These are phyloP conservation scores for Gossypium gossypioides DNA, from an alignment of 441 rosid genomes.

Conservation along the genomic window DNA sequence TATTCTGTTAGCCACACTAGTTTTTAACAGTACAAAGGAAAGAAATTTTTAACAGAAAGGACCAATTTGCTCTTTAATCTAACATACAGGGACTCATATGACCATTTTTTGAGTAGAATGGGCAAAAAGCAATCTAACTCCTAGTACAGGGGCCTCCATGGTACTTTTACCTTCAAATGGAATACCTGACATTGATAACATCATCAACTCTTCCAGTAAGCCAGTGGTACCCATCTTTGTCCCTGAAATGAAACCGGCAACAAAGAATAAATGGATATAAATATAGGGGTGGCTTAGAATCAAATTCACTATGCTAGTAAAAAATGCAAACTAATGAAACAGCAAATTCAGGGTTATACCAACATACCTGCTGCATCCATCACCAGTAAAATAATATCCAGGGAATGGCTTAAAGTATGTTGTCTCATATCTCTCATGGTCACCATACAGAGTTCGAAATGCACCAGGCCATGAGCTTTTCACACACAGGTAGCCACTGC, in stretches of 20 bases:
- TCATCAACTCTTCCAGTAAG: constrained; percentile 98
- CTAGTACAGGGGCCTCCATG: no score
- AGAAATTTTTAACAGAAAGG: no score
- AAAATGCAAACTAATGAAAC: neutral
- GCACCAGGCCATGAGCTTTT: constrained; percentile 96
- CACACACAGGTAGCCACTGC: constrained; percentile 85
- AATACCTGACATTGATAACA: constrained; percentile 90
- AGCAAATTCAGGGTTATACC: neutral
- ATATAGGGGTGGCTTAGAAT: neutral
- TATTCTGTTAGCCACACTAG: no score
- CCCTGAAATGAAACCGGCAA: constrained; percentile 41
- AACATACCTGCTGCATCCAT: constrained; percentile 82
- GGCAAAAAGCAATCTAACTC: no score
- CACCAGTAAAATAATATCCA: constrained; percentile 91
- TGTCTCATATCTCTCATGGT: constrained; percentile 96
- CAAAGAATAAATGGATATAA: neutral
- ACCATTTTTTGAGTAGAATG: no score
- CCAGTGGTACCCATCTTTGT: constrained; percentile 94
- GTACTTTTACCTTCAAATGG: no score
- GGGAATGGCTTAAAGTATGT: constrained; percentile 91
- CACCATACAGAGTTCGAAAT: constrained; percentile 90
- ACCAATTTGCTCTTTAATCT: no score
- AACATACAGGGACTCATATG: no score
- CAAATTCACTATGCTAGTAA: neutral
- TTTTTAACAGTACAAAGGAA: no score